A percentile compares a stretch with the other conserved stretches of the same genome.
Evolutionary conservation across 2,329 filamentous ascomycete species (phyloP).

Genomic region (Thelonectria rubi): DNA sequence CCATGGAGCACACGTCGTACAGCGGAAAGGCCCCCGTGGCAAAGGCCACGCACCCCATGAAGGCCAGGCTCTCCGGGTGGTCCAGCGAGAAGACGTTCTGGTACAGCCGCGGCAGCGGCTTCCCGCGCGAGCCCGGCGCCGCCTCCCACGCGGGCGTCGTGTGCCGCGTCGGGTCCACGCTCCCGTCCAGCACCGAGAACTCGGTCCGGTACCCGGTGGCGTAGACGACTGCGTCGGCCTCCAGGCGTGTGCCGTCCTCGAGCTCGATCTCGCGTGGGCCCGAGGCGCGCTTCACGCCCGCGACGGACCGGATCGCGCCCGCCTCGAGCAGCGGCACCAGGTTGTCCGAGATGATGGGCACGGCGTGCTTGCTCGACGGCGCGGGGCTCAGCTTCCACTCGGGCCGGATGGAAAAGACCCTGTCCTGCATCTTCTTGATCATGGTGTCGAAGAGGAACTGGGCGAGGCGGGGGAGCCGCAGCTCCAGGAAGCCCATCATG

Average conservation of each 20-base stretch:
- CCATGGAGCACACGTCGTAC: slow-evolving; percentile 55
- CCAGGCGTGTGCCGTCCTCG: slow-evolving; percentile 40
- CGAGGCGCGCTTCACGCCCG: slow-evolving; percentile 38
- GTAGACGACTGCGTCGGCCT: slow-evolving; percentile 46
- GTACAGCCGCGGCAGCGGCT: slow-evolving; percentile 50
- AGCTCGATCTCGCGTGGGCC: slow-evolving; percentile 42
- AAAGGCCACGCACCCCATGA: slow-evolving; percentile 51
- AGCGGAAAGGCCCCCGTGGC: slow-evolving; percentile 48
- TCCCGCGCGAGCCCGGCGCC: slow-evolving; percentile 41
- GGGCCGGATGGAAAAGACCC: slow-evolving; percentile 37
- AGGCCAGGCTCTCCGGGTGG: slow-evolving; percentile 54
- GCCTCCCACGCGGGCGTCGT: slow-evolving; percentile 34
- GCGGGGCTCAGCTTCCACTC: slow-evolving; percentile 44
- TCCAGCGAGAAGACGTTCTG: slow-evolving; percentile 56
- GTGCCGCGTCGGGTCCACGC: slow-evolving; percentile 41
- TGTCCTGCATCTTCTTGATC: slow-evolving; percentile 35
- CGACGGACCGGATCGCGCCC: slow-evolving; percentile 47
- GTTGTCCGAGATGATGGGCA: slow-evolving; percentile 42
- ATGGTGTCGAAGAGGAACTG: slow-evolving; percentile 39
- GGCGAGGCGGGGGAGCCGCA: slow-evolving; percentile 32
- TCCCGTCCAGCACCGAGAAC: slow-evolving; percentile 42
- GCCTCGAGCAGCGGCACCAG: slow-evolving; percentile 48
- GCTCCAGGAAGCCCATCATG: slow-evolving; percentile 44
- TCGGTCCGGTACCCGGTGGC: slow-evolving; percentile 49
- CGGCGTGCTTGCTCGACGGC: slow-evolving; percentile 35